phyloP scores from a whole-genome alignment of 129 eudicot species.

The Saposhnikovia divaricata region DNA sequence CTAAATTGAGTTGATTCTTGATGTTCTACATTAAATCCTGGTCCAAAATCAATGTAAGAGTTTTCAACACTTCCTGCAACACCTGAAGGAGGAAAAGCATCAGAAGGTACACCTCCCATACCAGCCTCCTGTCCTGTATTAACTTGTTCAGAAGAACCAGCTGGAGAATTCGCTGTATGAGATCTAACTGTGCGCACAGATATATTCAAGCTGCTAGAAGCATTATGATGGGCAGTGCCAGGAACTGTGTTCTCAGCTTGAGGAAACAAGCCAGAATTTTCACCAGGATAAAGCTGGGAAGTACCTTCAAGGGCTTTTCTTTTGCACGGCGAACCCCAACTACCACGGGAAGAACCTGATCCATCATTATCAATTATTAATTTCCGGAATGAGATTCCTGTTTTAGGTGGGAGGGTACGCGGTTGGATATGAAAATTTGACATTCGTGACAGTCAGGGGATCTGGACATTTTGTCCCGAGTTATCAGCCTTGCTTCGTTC shows the following conservation, averaged over 20 bases:
- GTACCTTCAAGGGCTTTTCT: constrained; percentile 69
- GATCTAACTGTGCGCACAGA: constrained; percentile 13
- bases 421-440: constrained; percentile 40
- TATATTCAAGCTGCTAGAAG: constrained; percentile 44
- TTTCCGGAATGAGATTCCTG: background rate
- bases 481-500: constrained; percentile 34
- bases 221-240: constrained; percentile 16
- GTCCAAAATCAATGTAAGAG: constrained; percentile 31
- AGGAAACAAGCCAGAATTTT: constrained; percentile 33
- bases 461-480: constrained; percentile 59
- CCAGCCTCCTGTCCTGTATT: constrained; percentile 37
- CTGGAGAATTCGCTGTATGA: constrained; percentile 26
- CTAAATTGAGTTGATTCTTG: constrained; percentile 18
- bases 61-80: constrained; percentile 28
- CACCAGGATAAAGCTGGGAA: constrained; percentile 37
- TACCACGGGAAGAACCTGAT: constrained; percentile 33
- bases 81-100: constrained; percentile 25
- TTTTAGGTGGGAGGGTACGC: constrained; percentile 49
- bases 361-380: constrained; percentile 19
- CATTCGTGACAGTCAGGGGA: constrained; percentile 50
- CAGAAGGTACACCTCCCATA: constrained; percentile 18
- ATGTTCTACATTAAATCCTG: constrained; percentile 18
- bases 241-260: constrained; percentile 20
- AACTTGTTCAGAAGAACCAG: constrained; percentile 27
- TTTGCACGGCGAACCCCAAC: constrained; percentile 62